phyloP scores from a whole-genome alignment of 768 basidiomycete genomes.

The Cystoderma amianthinum region DNA sequence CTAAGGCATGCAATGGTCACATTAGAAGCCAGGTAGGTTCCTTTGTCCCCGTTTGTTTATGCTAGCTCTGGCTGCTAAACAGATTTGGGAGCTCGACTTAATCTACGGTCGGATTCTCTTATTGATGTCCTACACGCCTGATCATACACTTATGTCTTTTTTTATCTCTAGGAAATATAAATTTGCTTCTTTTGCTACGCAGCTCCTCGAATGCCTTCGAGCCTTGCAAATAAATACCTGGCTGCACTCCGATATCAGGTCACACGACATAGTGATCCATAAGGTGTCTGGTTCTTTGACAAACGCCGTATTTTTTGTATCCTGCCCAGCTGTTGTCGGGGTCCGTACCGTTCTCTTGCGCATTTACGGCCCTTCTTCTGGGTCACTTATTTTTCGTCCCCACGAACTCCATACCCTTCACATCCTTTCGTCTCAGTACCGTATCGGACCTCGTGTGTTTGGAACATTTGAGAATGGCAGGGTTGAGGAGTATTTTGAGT shows the following conservation, averaged over 20 bases:
- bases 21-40: conserved; percentile 67
- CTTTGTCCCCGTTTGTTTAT: conserved; percentile 6
- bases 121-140: conserved; percentile 15
- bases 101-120: conserved; percentile 27
- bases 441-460: conserved; percentile 85
- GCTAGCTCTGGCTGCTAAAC: conserved; percentile 15
- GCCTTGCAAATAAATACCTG: conserved; percentile 55
- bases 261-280: conserved; percentile 50
- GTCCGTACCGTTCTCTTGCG: conserved; percentile 75
- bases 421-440: conserved; percentile 80
- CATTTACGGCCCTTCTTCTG: conserved; percentile 87
- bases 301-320: conserved; percentile 96
- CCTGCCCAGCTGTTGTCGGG: conserved; percentile 47
- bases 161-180: conserved; percentile 53
- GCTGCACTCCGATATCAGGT: conserved; percentile 37
- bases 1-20: conserved; percentile 47
- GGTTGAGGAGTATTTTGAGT: conserved; percentile 92
- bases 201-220: conserved; percentile 49
- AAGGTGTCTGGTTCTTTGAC: conserved; percentile 91
- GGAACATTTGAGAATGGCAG: conserved; percentile 96
- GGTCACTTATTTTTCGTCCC: conserved; percentile 79
- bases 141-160: conserved; percentile 5
- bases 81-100: conserved; percentile 11
- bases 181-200: conserved; percentile 42
- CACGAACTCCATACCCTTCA: conserved; percentile 86